Percentiles rank a stretch among this genome's conserved stretches.
These are phyloP conservation scores for Fusarium sacchari DNA, from an alignment of 2,329 filamentous ascomycete species.

Conservation along the genomic window DNA sequence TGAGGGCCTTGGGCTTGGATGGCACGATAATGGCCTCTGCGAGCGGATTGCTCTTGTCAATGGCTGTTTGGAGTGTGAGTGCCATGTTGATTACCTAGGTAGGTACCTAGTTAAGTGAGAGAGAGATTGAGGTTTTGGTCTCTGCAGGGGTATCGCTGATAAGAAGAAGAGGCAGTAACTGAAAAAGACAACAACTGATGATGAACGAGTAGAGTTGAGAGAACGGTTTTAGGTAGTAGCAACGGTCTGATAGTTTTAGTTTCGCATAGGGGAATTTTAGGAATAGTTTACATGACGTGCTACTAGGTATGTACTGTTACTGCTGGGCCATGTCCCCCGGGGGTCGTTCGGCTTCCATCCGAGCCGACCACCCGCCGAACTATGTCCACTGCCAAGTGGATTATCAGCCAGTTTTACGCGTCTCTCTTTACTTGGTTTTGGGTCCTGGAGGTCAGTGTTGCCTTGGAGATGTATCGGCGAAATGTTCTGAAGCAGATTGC, in stretches of 20 bases:
- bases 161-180: neutral
- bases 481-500: neutral
- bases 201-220: neutral
- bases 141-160: conserved; percentile 8
- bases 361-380: conserved; percentile 36
- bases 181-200: neutral
- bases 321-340: conserved; percentile 20
- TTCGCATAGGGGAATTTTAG: conserved; percentile 12
- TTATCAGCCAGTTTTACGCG: conserved; percentile 21
- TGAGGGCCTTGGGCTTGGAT: conserved; percentile 67
- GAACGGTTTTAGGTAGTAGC: neutral
- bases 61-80: conserved; percentile 61
- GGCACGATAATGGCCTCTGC: conserved; percentile 78
- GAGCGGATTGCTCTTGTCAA: conserved; percentile 55
- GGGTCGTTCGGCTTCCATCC: conserved; percentile 38
- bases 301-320: conserved; percentile 12
- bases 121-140: neutral
- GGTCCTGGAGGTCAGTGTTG: neutral
- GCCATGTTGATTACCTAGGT: conserved; percentile 46
- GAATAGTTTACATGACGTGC: conserved; percentile 39
- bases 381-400: conserved; percentile 29
- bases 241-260: neutral
- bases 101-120: neutral
- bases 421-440: neutral
- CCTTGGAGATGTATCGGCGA: neutral